Evolutionary conservation across 2,329 filamentous ascomycete genomes (phyloP).

Genomic region (Aspergillus sp.): DNA sequence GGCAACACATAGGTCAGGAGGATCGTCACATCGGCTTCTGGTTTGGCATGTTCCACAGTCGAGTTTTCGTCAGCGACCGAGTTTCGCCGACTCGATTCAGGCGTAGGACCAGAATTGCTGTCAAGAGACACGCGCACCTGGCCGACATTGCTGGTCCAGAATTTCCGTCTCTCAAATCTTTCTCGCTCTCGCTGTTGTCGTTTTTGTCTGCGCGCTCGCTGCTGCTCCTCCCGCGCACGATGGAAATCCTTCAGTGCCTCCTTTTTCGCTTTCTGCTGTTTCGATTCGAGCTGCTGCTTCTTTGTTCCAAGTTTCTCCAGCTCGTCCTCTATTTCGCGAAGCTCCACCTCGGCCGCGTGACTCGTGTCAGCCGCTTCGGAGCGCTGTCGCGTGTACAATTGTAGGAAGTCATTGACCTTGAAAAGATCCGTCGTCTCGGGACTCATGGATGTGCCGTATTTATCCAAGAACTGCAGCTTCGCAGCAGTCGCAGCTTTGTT

Average conservation of each 20-base stretch:
- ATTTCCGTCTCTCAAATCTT: conserved; percentile 33
- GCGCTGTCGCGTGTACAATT: conserved; percentile 34
- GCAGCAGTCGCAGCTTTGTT: conserved; percentile 23
- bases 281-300: conserved; percentile 15
- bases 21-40: conserved; percentile 32
- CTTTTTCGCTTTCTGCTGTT: conserved; percentile 22
- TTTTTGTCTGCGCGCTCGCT: conserved; percentile 13
- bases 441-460: conserved; percentile 32
- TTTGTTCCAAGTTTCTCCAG: conserved; percentile 15
- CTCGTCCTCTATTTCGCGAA: conserved; percentile 26
- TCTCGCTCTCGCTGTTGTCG: conserved; percentile 25
- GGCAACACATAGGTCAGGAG: conserved; percentile 61
- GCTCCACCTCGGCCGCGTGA: conserved; percentile 22
- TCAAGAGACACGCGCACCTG: conserved; percentile 39
- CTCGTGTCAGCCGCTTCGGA: conserved; percentile 23
- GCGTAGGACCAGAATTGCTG: conserved; percentile 15
- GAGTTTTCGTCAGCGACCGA: conserved; percentile 23
- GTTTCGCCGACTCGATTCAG: conserved; percentile 17
- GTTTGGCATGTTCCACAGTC: conserved; percentile 16
- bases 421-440: conserved; percentile 29
- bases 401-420: conserved; percentile 35
- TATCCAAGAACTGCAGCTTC: conserved; percentile 32
- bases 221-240: conserved; percentile 16
- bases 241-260: conserved; percentile 18
- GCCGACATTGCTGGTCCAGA: conserved; percentile 36